Conservation (phyloP, 2,329 filamentous ascomycete species). For the Colletotrichum theobromicola region DNA sequence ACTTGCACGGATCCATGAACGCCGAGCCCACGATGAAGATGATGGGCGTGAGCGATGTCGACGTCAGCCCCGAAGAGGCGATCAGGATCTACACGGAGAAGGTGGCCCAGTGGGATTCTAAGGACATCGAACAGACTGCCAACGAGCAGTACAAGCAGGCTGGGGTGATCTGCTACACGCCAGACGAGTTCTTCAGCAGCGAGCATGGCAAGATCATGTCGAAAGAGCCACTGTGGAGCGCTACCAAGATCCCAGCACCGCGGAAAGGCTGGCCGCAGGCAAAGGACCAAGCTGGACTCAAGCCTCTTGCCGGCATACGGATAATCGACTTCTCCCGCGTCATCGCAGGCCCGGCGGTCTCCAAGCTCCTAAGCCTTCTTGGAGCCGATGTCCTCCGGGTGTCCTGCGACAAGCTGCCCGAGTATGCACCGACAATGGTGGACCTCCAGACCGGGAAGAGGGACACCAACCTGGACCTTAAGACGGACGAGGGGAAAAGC, state of each 20-base stretch:
- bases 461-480: background rate
- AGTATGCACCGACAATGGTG: background rate
- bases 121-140: background rate
- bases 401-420: background rate
- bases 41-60: slow-evolving; percentile 30
- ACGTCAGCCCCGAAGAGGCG: background rate
- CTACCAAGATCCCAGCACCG: background rate
- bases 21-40: slow-evolving; percentile 27
- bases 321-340: background rate
- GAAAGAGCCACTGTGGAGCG: background rate
- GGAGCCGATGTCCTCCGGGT: background rate
- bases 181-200: background rate
- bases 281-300: background rate
- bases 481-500: background rate
- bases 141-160: background rate
- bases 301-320: background rate
- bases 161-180: background rate
- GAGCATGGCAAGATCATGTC: background rate
- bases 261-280: background rate
- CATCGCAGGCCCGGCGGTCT: background rate
- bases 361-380: background rate
- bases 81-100: background rate
- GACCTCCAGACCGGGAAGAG: background rate
- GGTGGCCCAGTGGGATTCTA: background rate
- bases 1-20: background rate